Percentiles rank a stretch among this genome's conserved stretches.
These are phyloP conservation scores for Neocatenulostroma microsporum DNA, from an alignment of 2,329 filamentous ascomycete species.

Conservation along the genomic window DNA sequence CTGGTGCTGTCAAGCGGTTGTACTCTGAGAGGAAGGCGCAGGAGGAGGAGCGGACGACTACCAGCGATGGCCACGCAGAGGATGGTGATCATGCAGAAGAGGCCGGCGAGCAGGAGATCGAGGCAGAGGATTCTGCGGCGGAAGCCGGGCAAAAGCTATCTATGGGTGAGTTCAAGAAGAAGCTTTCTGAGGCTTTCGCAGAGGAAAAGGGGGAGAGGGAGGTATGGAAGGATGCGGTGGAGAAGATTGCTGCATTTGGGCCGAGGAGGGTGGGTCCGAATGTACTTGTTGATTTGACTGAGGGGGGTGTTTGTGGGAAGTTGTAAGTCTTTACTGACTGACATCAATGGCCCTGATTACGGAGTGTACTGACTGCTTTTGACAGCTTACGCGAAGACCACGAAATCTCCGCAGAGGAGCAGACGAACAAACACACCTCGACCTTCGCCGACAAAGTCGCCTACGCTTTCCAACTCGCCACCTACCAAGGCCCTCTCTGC, in stretches of 20 bases:
- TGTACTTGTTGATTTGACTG: conserved; percentile 75
- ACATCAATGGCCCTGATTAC: no score
- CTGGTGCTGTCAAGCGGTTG: conserved; percentile 67
- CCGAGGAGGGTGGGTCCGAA: conserved; percentile 81
- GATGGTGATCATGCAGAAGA: conserved; percentile 32
- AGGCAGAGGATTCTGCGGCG: conserved; percentile 43
- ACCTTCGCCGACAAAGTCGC: conserved; percentile 76
- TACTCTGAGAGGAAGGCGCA: conserved; percentile 61
- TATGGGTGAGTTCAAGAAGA: conserved; percentile 65
- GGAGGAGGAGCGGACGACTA: conserved; percentile 35
- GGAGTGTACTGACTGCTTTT: no score
- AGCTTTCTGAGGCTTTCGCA: conserved; percentile 62
- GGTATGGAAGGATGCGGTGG: conserved; percentile 65
- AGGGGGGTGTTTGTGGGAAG: conserved; percentile 61
- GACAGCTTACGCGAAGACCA: conserved; percentile 26
- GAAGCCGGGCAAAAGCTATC: conserved; percentile 56
- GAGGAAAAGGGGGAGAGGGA: conserved; percentile 66
- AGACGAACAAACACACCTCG: conserved; percentile 17
- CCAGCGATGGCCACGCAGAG: conserved; percentile 34
- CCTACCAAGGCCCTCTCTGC: conserved; percentile 80
- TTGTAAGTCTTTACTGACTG: conserved; percentile 53
- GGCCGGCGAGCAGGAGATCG: conserved; percentile 33
- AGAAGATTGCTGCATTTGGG: conserved; percentile 84
- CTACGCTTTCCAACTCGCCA: conserved; percentile 91
- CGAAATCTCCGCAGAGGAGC: conserved; percentile 10